Base-by-base conservation (phyloP, 208 protist species). In the Acanthamoeba polyphaga region DNA sequence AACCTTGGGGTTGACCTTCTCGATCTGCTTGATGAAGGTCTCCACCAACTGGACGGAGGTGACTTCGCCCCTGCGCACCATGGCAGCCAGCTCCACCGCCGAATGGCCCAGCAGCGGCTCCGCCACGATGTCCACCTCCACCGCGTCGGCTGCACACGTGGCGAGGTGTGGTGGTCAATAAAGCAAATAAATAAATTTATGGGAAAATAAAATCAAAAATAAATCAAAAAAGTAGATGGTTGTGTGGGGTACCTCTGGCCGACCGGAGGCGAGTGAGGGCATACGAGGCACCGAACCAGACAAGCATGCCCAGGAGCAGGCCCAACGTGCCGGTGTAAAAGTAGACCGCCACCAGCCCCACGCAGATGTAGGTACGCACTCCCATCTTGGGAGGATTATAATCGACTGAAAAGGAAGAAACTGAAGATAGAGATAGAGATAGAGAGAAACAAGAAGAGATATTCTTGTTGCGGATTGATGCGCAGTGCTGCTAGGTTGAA, bases 1-100 rank as follows among this genome's bases (percentile, higher is more conserved):
- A 32, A 70, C 64, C 64, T 70, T 70, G 13, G 22, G 64, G 64
- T 70, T 70, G 19, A 70, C 64, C 64, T 70, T 70, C 64, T 70
- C 64, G 19, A 70, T 70, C 64, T 70, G 64, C n/a, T 27, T 70
- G 64, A 70, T 70, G n/a, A 70, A 70, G 64, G 27, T 70, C 17
- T 70, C 64, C 64, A 70, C 64, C n/a, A 70, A 19, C 64, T 70
- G 27, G 9, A 70, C 64, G 9, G 64, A 70, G 27, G 64, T 70
- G 27, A 32, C n/a, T 27, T 70, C 64, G 64, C 64, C 64, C 13
- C 22, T 2, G 19, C 64, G 64, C 9, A 70, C n/a, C 64, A 70
- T 70, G 8, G 64, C 64, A 8, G 64, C 64, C 64, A 70, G 64
- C 5, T 70, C 13, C 64, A 9, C 32, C 27, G 64, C 64, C 17